Percentiles rank a stretch among this genome's conserved stretches.
Evolutionary conservation across 805 yeast genomes (phyloP).

Genomic region (Metschnikowia chrysomelidarum): DNA sequence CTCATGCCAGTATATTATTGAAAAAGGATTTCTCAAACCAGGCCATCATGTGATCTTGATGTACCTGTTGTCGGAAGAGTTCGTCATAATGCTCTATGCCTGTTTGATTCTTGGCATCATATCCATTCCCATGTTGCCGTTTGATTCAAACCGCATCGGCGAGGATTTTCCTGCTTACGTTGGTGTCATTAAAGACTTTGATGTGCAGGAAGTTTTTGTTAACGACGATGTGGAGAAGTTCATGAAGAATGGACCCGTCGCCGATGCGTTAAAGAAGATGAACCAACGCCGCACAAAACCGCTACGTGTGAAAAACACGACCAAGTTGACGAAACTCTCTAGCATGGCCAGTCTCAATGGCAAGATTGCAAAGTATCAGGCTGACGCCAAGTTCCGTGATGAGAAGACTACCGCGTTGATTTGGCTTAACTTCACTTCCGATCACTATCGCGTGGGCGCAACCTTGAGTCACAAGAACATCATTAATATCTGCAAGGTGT

Average conservation of each 20-base stretch:
- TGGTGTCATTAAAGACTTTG: constrained; percentile 65
- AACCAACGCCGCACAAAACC: constrained; percentile 31
- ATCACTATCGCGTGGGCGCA: constrained; percentile 62
- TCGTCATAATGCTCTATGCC: constrained; percentile 77
- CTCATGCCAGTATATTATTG: constrained; percentile 66
- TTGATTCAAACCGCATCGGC: constrained; percentile 61
- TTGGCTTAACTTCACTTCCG: constrained; percentile 71
- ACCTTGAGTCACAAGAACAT: constrained; percentile 59
- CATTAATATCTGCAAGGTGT: constrained; percentile 77
- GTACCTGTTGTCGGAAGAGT: constrained; percentile 88
- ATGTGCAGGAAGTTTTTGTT: constrained; percentile 68
- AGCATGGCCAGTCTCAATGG: constrained; percentile 41
- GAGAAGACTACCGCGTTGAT: constrained; percentile 52
- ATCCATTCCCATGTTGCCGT: constrained; percentile 73
- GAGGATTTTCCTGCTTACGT: constrained; percentile 74
- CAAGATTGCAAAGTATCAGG: constrained; percentile 43
- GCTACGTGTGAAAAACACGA: constrained; percentile 64
- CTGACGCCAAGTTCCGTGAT: constrained; percentile 36
- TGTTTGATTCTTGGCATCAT: constrained; percentile 79
- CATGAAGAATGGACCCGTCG: constrained; percentile 65
- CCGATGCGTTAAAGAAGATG: constrained; percentile 54
- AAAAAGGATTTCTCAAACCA: constrained; percentile 58
- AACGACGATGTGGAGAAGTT: constrained; percentile 72
- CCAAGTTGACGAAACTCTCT: constrained; percentile 49
- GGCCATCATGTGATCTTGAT: constrained; percentile 78